phyloP scores from a whole-genome alignment of 2,329 filamentous ascomycete genomes.

The Venturia pyrina region DNA sequence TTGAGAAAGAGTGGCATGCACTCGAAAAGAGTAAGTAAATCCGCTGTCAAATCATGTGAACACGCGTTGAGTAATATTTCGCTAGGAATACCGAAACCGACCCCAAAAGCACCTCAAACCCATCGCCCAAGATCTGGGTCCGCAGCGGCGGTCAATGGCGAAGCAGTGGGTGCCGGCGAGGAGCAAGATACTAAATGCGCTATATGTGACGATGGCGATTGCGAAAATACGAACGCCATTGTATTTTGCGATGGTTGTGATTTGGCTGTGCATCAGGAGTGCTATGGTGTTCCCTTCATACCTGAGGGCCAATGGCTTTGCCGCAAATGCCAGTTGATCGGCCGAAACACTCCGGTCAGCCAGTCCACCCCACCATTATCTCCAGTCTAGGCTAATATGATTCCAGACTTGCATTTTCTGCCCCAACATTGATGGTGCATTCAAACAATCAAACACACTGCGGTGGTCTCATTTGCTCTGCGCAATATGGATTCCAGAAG shows the following conservation, averaged over 20 bases:
- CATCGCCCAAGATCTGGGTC: slow-evolving; percentile 88
- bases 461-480: slow-evolving; percentile 97
- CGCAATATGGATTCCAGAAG: slow-evolving; percentile 97
- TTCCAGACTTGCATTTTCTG: slow-evolving; percentile 88
- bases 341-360: slow-evolving; percentile 73
- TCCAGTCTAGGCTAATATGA: slow-evolving; percentile 15
- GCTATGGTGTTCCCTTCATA: slow-evolving; percentile 97
- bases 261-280: slow-evolving; percentile 94
- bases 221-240: slow-evolving; percentile 97
- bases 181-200: slow-evolving; percentile 96
- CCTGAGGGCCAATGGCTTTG: slow-evolving; percentile 98
- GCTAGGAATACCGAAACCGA: slow-evolving; percentile 78
- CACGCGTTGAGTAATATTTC: background rate
- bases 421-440: slow-evolving; percentile 92
- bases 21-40: slow-evolving; percentile 63
- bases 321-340: slow-evolving; percentile 91
- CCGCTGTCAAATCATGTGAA: background rate
- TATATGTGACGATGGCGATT: slow-evolving; percentile 98
- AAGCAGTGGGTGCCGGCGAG: slow-evolving; percentile 69
- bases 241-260: slow-evolving; percentile 99
- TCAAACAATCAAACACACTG: slow-evolving; percentile 93
- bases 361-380: slow-evolving; percentile 18
- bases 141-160: slow-evolving; percentile 89
- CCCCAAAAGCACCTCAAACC: slow-evolving; percentile 90
- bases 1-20: slow-evolving; percentile 97